Evolutionary conservation across 2,329 filamentous ascomycete genomes (phyloP).

Genomic region (Metarhizium robertsii): DNA sequence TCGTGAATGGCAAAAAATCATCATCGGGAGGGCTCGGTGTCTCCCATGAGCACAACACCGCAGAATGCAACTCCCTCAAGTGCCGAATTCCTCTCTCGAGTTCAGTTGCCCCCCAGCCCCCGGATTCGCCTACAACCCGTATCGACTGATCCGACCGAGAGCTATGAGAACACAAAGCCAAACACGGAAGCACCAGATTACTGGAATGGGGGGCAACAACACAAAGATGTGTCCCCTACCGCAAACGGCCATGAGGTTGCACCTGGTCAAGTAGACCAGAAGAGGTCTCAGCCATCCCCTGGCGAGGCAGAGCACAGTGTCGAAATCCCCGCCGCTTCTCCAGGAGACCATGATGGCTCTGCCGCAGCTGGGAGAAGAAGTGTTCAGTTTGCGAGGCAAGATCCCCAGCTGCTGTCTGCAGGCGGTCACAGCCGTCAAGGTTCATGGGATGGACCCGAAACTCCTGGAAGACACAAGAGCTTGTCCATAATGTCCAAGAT

Average conservation of each 20-base stretch:
- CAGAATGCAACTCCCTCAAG: constrained; percentile 6
- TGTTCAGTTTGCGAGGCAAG: constrained; percentile 64
- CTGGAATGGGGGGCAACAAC: constrained; percentile 11
- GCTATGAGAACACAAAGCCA: neutral
- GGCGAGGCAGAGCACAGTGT: neutral
- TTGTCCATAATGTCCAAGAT: constrained; percentile 70
- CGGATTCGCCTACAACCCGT: constrained; percentile 6
- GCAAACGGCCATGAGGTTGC: neutral
- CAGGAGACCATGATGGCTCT: neutral
- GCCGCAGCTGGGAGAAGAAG: constrained; percentile 36
- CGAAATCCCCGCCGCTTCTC: neutral
- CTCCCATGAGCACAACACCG: constrained; percentile 10
- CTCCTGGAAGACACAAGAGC: constrained; percentile 45
- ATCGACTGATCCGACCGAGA: constrained; percentile 1
- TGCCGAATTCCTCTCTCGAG: constrained; percentile 4
- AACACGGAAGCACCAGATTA: constrained; percentile 7
- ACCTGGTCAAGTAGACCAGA: neutral
- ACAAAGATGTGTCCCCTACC: constrained; percentile 6
- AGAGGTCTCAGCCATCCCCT: neutral
- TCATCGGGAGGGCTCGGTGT: constrained; percentile 10
- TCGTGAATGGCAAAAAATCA: neutral
- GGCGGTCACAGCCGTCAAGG: constrained; percentile 47
- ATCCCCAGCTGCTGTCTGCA: constrained; percentile 32
- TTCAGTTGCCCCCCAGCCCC: constrained; percentile 4
- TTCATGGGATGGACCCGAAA: constrained; percentile 59